Conservation (phyloP, 257 asterid genomes). For the Ophiorrhiza pumila region DNA sequence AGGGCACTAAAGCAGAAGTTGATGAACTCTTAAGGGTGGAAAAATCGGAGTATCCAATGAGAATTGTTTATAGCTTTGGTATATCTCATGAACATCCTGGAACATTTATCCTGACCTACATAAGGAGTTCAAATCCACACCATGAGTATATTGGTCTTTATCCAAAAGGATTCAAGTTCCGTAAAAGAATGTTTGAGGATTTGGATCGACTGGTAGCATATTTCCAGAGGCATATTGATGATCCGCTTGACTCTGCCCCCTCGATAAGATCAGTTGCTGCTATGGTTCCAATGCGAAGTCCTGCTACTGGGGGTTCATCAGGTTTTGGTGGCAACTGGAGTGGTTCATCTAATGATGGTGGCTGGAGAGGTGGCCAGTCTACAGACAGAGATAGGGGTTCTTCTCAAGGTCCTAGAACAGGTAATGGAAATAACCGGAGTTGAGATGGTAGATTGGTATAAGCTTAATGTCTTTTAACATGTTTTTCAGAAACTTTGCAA, state of each 20-base stretch:
- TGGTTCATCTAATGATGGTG: conserved; percentile 65
- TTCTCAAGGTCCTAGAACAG: conserved; percentile 51
- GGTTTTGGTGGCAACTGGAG: conserved; percentile 70
- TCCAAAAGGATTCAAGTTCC: conserved; percentile 90
- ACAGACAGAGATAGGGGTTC: conserved; percentile 59
- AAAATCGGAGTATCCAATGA: conserved; percentile 79
- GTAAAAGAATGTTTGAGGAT: conserved; percentile 86
- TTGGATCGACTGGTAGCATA: conserved; percentile 82
- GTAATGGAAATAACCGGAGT: conserved; percentile 19
- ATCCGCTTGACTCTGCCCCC: conserved; percentile 64
- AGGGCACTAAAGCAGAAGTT: conserved; percentile 76
- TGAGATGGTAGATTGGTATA: not conserved
- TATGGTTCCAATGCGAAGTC: conserved; percentile 89
- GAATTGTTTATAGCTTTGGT: conserved; percentile 89
- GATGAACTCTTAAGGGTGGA: conserved; percentile 79
- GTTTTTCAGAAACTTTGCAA: not conserved
- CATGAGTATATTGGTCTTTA: conserved; percentile 90
- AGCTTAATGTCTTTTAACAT: not conserved
- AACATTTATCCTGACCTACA: conserved; percentile 82
- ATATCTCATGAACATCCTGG: conserved; percentile 97
- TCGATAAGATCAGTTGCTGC: conserved; percentile 87
- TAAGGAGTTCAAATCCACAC: conserved; percentile 89
- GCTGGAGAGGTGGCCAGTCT: conserved; percentile 63
- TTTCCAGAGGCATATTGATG: conserved; percentile 91
- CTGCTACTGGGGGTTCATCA: conserved; percentile 72